Evolutionary conservation across 2,329 filamentous ascomycete species (phyloP).

Genomic region (Pyrenochaeta sp.): DNA sequence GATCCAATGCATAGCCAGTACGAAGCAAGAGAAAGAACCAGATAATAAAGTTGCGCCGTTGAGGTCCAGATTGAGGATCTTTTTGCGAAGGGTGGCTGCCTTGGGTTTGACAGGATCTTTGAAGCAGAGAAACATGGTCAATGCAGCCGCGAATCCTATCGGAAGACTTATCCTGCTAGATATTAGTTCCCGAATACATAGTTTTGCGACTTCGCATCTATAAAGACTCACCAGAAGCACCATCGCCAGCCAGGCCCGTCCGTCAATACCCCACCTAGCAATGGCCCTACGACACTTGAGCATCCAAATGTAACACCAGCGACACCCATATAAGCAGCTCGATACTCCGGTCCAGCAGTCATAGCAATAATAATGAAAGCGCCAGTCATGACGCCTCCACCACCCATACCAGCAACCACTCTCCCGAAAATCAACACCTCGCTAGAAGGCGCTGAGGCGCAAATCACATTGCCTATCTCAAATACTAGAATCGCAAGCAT

Average conservation of each 20-base stretch:
- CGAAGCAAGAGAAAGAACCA: slow-evolving; percentile 33
- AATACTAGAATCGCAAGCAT: slow-evolving; percentile 57
- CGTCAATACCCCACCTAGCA: slow-evolving; percentile 55
- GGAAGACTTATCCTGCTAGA: slow-evolving; percentile 52
- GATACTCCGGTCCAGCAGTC: slow-evolving; percentile 49
- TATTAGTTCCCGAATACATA: slow-evolving; percentile 9
- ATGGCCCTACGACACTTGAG: slow-evolving; percentile 52
- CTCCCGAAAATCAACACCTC: slow-evolving; percentile 52
- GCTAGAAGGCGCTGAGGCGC: slow-evolving; percentile 47
- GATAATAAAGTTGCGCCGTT: slow-evolving; percentile 30
- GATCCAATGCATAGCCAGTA: slow-evolving; percentile 40
- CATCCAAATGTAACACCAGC: slow-evolving; percentile 50
- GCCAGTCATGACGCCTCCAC: slow-evolving; percentile 51
- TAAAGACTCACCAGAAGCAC: slow-evolving; percentile 43
- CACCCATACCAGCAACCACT: slow-evolving; percentile 52
- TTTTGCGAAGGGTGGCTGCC: slow-evolving; percentile 20
- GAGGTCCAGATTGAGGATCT: slow-evolving; percentile 35
- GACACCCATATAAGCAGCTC: slow-evolving; percentile 49
- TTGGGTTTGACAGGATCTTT: slow-evolving; percentile 21
- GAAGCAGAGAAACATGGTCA: slow-evolving; percentile 34
- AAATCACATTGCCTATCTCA: slow-evolving; percentile 65
- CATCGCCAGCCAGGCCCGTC: slow-evolving; percentile 53
- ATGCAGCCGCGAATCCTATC: slow-evolving; percentile 50
- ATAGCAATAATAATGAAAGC: slow-evolving; percentile 56
- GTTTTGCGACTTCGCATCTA: no score